Percentiles rank a stretch among this genome's conserved stretches.
Evolutionary conservation across 805 yeast species (phyloP).

Genomic region (Saturnispora silvae): DNA sequence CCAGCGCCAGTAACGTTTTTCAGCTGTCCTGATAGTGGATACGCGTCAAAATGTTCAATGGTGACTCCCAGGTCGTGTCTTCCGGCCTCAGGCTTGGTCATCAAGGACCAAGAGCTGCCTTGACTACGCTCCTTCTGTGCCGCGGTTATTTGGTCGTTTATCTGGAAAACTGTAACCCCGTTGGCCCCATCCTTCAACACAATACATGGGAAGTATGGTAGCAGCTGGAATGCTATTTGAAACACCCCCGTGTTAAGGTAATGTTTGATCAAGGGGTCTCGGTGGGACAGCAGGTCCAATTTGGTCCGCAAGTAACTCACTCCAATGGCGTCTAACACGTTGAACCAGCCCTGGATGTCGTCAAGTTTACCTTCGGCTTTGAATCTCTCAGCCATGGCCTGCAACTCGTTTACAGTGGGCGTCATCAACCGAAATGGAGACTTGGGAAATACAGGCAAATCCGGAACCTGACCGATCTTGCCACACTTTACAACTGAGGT

Average conservation of each 20-base stretch:
- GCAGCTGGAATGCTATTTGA: slow-evolving; percentile 59
- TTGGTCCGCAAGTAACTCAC: slow-evolving; percentile 38
- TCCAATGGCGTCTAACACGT: slow-evolving; percentile 51
- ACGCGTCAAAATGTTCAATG: slow-evolving; percentile 47
- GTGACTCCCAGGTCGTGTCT: slow-evolving; percentile 37
- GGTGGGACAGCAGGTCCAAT: slow-evolving; percentile 27
- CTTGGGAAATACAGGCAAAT: slow-evolving; percentile 37
- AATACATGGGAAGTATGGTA: slow-evolving; percentile 63
- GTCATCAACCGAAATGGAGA: slow-evolving; percentile 39
- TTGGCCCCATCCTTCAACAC: slow-evolving; percentile 56
- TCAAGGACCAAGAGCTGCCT: slow-evolving; percentile 13
- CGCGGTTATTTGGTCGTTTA: slow-evolving; percentile 18
- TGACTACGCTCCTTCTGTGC: slow-evolving; percentile 15
- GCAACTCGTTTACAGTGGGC: slow-evolving; percentile 61
- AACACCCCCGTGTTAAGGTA: slow-evolving; percentile 36
- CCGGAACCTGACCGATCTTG: slow-evolving; percentile 29
- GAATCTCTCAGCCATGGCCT: slow-evolving; percentile 42
- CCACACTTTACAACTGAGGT: slow-evolving; percentile 60
- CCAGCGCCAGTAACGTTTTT: slow-evolving; percentile 84
- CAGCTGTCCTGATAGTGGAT: slow-evolving; percentile 28
- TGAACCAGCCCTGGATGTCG: slow-evolving; percentile 63
- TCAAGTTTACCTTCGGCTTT: slow-evolving; percentile 30
- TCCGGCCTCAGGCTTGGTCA: slow-evolving; percentile 14
- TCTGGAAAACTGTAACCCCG: slow-evolving; percentile 45
- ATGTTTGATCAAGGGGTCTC: slow-evolving; percentile 19